phyloP scores from a whole-genome alignment of 352 stramenopile genomes.

The Elongisporangium anandrum region DNA sequence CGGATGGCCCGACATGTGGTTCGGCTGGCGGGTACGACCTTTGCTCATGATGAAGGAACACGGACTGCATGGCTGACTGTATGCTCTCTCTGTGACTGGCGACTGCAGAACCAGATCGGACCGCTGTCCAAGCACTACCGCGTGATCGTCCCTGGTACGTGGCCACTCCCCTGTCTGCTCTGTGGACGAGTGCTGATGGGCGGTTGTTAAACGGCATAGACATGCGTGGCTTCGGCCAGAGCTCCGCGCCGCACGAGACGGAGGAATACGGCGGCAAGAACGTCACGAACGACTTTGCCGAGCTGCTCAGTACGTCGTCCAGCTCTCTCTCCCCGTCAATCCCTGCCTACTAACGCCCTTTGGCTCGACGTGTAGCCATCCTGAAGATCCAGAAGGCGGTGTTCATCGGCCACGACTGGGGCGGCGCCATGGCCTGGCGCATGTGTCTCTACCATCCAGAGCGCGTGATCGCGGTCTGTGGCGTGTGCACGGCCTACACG shows the following conservation, averaged over 20 bases:
- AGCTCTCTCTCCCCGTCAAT: neutral
- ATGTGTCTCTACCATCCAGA: conserved; percentile 54
- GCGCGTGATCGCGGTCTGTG: conserved; percentile 31
- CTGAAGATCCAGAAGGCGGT: conserved; percentile 24
- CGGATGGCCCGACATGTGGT: conserved; percentile 75
- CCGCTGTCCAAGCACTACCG: conserved; percentile 39
- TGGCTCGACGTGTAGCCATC: neutral
- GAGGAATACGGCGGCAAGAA: conserved; percentile 58
- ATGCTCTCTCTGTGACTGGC: conserved; percentile 5
- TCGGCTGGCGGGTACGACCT: conserved; percentile 50
- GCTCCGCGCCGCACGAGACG: conserved; percentile 38
- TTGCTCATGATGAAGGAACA: too few species aligned
- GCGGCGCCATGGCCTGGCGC: conserved; percentile 40
- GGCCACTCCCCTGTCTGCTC: conserved; percentile 1
- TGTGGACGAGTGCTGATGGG: neutral
- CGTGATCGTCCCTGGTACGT: conserved; percentile 43
- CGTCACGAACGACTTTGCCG: conserved; percentile 42
- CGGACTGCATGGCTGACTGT: conserved; percentile 5
- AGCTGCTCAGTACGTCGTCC: conserved; percentile 30
- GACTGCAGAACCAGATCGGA: conserved; percentile 51
- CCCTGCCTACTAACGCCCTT: neutral
- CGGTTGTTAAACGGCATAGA: conserved; percentile 16
- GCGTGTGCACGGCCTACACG: conserved; percentile 50
- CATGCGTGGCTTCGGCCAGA: conserved; percentile 57
- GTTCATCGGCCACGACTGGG: conserved; percentile 61